Conservation (phyloP, 495 filamentous ascomycete species). For the Talaromyces borbonicus region DNA sequence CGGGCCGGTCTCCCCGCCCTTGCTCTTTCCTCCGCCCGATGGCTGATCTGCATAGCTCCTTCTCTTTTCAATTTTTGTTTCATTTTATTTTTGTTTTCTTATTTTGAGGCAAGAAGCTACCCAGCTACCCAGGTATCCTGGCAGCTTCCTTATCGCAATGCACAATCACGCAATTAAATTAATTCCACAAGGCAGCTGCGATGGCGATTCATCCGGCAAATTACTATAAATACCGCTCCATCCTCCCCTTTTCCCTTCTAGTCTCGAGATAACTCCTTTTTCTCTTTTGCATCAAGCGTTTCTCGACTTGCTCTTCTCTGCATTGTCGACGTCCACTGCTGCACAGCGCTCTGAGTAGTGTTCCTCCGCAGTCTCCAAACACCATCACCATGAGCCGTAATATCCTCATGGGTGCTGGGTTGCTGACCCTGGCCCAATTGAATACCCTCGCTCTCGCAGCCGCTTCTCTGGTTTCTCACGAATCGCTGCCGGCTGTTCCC, state of each 20-base stretch:
- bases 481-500: slow-evolving; percentile 32
- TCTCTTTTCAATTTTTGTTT: not conserved
- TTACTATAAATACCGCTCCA: not conserved
- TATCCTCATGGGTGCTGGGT: slow-evolving; percentile 4
- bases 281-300: not conserved
- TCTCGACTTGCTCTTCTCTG: too few relatives aligned
- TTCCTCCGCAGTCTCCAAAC: not conserved
- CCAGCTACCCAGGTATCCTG: too few relatives aligned
- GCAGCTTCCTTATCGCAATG: too few relatives aligned
- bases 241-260: not conserved
- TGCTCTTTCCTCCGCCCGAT: not conserved
- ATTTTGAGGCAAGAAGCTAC: not conserved
- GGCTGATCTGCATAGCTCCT: not conserved
- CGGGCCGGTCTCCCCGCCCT: not conserved
- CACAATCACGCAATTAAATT: too few relatives aligned
- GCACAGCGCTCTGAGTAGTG: too few relatives aligned
- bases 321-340: too few relatives aligned
- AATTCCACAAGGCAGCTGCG: not conserved
- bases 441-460: slow-evolving; percentile 33
- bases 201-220: not conserved
- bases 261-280: too few relatives aligned
- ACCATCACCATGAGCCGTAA: slow-evolving; percentile 4
- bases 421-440: slow-evolving; percentile 11
- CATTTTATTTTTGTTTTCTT: not conserved
- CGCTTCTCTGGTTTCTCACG: slow-evolving; percentile 24